These are phyloP conservation scores for Bacidia gigantensis DNA, from an alignment of 495 filamentous ascomycete species.

Conservation along the genomic window DNA sequence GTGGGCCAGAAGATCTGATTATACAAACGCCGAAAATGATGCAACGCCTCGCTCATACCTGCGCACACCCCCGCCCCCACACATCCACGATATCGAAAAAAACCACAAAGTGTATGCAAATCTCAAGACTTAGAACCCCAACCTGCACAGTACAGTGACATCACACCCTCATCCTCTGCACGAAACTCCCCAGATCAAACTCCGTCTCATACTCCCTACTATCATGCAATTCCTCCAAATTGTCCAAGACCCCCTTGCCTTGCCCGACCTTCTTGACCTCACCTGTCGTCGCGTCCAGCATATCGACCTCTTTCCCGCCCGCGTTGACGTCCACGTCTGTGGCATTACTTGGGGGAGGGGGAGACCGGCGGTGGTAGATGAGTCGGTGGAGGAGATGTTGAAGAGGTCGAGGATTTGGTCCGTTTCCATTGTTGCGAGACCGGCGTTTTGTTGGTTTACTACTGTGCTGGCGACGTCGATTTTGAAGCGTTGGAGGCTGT, in stretches of 20 bases:
- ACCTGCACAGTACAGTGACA: background rate
- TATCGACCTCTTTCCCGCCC: slow-evolving; percentile 63
- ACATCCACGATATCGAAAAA: background rate
- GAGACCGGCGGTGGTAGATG: slow-evolving; percentile 42
- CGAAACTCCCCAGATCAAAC: slow-evolving; percentile 84
- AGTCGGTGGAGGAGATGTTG: slow-evolving; percentile 69
- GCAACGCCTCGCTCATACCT: too few relatives aligned
- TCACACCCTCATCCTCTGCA: slow-evolving; percentile 65
- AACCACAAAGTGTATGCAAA: too few relatives aligned
- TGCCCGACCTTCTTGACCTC: slow-evolving; percentile 88
- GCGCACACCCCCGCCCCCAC: too few relatives aligned
- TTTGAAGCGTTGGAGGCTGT: slow-evolving; percentile 94
- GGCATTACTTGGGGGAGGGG: slow-evolving; percentile 17
- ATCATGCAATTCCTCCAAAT: slow-evolving; percentile 92
- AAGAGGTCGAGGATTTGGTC: slow-evolving; percentile 96
- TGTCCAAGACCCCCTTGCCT: slow-evolving; percentile 91
- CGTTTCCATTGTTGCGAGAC: slow-evolving; percentile 89
- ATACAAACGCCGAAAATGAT: too few relatives aligned
- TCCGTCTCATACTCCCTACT: slow-evolving; percentile 93
- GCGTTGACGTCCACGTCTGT: slow-evolving; percentile 36
- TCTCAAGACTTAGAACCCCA: too few relatives aligned
- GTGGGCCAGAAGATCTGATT: too few relatives aligned
- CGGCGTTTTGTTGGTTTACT: slow-evolving; percentile 97
- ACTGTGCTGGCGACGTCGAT: slow-evolving; percentile 97
- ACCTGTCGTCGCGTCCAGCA: slow-evolving; percentile 83